These are phyloP conservation scores for Rhodosporidiobolus odoratus DNA, from an alignment of 768 basidiomycete genomes.

Conservation along the genomic window DNA sequence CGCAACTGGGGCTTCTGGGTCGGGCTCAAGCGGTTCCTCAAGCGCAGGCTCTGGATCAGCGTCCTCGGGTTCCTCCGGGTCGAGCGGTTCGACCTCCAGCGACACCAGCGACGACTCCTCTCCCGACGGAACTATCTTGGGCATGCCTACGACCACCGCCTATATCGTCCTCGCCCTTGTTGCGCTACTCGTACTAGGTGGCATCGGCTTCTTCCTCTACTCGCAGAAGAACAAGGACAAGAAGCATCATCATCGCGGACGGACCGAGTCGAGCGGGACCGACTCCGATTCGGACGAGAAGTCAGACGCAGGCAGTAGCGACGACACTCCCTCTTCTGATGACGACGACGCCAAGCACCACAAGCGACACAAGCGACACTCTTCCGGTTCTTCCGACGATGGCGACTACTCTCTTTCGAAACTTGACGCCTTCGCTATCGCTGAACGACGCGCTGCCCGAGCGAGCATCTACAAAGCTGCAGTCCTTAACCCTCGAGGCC, in stretches of 20 bases:
- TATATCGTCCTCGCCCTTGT: neutral
- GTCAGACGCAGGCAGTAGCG: neutral
- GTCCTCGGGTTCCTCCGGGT: too few relatives aligned
- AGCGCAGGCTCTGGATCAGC: neutral
- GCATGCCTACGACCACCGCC: neutral
- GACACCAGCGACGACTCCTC: too few relatives aligned
- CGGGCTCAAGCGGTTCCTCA: neutral
- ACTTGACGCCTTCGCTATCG: neutral
- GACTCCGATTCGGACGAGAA: neutral
- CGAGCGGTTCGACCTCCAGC: too few relatives aligned
- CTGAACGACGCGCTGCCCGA: neutral
- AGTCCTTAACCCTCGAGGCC: neutral
- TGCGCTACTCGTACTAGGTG: neutral
- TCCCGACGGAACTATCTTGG: conserved; percentile 1
- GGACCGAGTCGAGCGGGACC: neutral
- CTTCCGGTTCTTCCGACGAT: neutral
- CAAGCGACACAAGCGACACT: neutral
- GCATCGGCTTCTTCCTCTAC: neutral
- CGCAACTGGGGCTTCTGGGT: neutral
- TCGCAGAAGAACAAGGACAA: neutral
- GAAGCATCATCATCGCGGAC: neutral
- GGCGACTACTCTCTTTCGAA: neutral
- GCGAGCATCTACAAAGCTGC: neutral
- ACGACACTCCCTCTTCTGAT: neutral
- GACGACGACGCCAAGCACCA: neutral